phyloP scores from a whole-genome alignment of 139 green algal genomes.

The Picochlorum sp. region DNA sequence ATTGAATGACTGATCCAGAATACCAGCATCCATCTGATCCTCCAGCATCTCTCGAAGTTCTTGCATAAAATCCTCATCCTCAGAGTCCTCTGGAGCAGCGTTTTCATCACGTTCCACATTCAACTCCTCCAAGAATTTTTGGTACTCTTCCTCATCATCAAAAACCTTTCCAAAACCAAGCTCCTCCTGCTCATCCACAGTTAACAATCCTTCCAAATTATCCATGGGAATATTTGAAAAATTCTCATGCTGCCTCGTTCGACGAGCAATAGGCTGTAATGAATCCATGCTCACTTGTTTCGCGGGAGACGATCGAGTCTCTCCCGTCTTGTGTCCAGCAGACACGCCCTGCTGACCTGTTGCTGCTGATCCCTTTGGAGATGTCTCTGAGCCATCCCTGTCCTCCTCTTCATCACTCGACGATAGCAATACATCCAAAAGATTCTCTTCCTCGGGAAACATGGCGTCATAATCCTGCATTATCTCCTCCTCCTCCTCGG shows the following conservation, averaged over 20 bases:
- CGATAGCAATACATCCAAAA: not conserved
- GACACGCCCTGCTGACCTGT: no score
- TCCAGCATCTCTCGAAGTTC: constrained; percentile 1
- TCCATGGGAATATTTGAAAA: not conserved
- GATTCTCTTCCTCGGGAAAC: not conserved
- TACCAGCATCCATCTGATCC: not conserved
- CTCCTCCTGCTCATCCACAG: not conserved
- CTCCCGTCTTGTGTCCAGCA: no score
- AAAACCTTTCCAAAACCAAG: constrained; percentile 3
- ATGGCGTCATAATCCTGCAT: not conserved
- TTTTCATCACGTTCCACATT: not conserved
- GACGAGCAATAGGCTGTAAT: constrained; percentile 1
- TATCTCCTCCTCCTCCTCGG: not conserved
- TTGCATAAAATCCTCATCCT: constrained; percentile 5
- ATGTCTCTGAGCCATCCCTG: no score
- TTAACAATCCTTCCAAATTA: constrained; percentile 4
- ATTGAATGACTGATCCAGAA: no score
- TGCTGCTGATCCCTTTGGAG: no score
- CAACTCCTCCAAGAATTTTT: not conserved
- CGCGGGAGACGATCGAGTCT: no score
- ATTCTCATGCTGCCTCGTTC: not conserved
- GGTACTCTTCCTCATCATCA: constrained; percentile 1
- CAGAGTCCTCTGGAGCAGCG: not conserved
- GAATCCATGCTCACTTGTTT: not conserved
- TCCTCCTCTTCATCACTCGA: not conserved